A percentile compares a stretch with the other conserved stretches of the same genome.
Conservation (phyloP, 176 grass and related monocot genomes). For the Aegilops sharonensis region DNA sequence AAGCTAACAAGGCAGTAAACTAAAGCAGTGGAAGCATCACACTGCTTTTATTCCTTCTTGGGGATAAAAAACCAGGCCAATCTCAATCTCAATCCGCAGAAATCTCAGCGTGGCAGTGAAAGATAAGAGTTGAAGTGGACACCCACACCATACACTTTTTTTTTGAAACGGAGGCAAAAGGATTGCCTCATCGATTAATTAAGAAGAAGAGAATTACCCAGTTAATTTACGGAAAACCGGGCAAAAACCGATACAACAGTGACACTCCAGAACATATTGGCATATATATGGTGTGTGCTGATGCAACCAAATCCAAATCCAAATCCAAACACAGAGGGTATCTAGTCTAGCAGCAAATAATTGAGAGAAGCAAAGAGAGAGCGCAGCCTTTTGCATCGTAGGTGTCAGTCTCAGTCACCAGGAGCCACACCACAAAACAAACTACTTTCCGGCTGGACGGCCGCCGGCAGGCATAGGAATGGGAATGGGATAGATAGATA, state of each 20-base stretch:
- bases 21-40: not conserved
- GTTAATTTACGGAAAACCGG: no score
- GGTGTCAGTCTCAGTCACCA: not conserved
- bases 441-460: not conserved
- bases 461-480: not conserved
- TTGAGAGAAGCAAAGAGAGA: not conserved
- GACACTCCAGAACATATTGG: no score
- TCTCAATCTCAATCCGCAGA: not conserved
- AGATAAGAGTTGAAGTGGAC: not conserved
- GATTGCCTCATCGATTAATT: no score
- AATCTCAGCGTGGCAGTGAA: not conserved
- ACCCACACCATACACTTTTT: not conserved
- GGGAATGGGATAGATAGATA: not conserved
- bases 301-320: not conserved
- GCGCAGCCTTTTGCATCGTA: not conserved
- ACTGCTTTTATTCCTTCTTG: not conserved
- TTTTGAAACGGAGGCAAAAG: no score
- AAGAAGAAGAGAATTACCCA: no score
- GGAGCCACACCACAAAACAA: not conserved
- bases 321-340: not conserved
- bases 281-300: not conserved
- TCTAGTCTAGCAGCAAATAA: not conserved
- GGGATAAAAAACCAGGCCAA: not conserved
- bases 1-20: not conserved
- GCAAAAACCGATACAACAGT: no score